These are phyloP conservation scores for Microascus cirrosus DNA, from an alignment of 2,329 filamentous ascomycete genomes.

Conservation along the genomic window DNA sequence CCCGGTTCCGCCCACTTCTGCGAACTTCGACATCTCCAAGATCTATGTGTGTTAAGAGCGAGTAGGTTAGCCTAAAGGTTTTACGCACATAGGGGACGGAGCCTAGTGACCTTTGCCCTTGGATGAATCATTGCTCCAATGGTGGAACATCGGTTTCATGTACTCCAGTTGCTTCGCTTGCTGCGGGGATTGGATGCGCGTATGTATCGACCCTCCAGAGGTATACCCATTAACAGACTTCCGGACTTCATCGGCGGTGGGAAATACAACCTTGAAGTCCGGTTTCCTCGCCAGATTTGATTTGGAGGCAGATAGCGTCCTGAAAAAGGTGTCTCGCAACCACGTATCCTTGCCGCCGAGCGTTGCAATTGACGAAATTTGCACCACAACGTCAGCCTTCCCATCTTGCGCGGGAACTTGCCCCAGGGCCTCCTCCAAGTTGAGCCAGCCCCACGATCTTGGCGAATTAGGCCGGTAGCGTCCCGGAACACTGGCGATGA, in stretches of 20 bases:
- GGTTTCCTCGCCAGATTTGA: conserved; percentile 20
- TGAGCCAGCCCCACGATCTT: conserved; percentile 67
- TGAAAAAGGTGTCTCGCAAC: conserved; percentile 56
- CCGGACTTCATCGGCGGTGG: conserved; percentile 68
- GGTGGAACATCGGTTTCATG: conserved; percentile 57
- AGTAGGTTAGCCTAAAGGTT: background rate
- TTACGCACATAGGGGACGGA: background rate
- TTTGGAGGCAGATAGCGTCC: conserved; percentile 26
- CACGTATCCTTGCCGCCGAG: conserved; percentile 61
- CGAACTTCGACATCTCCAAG: conserved; percentile 13
- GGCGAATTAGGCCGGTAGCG: conserved; percentile 40
- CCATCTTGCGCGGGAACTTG: conserved; percentile 33
- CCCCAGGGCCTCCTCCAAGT: conserved; percentile 47
- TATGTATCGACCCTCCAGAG: conserved; percentile 73
- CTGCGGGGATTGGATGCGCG: conserved; percentile 57
- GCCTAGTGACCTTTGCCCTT: conserved; percentile 19
- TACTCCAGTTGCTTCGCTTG: conserved; percentile 68
- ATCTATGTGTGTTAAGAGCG: conserved; percentile 10
- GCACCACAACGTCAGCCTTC: conserved; percentile 39
- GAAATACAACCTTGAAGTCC: conserved; percentile 65
- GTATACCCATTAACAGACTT: conserved; percentile 65
- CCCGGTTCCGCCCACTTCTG: conserved; percentile 52
- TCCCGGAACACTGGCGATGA: conserved; percentile 72
- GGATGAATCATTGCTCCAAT: conserved; percentile 58
- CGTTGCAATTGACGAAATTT: conserved; percentile 76